Percentiles rank a stretch among this genome's conserved stretches.
Conservation (phyloP, 2,329 filamentous ascomycete species). For the Simplicillium aogashimaense region DNA sequence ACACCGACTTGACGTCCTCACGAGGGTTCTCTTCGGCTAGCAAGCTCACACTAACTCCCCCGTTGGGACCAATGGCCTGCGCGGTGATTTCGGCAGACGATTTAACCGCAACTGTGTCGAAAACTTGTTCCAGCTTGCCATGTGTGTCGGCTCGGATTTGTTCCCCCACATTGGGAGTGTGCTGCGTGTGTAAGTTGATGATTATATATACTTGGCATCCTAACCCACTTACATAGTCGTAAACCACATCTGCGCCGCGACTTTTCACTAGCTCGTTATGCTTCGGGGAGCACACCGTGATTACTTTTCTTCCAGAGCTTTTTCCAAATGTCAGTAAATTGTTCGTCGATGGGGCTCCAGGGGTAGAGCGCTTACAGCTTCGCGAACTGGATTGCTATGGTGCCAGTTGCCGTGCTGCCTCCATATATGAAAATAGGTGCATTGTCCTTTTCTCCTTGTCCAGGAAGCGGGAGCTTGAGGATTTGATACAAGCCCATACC, state of each 20-base stretch:
- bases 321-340: too few relatives aligned
- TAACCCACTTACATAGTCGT: too few relatives aligned
- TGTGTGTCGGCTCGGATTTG: background rate
- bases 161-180: background rate
- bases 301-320: too few relatives aligned
- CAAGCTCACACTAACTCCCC: background rate
- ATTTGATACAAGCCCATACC: constrained; percentile 37
- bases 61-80: background rate
- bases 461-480: constrained; percentile 35
- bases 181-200: background rate
- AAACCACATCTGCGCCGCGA: too few relatives aligned
- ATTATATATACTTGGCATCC: too few relatives aligned
- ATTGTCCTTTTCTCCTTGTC: constrained; percentile 20
- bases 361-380: constrained; percentile 13
- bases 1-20: background rate
- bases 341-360: too few relatives aligned
- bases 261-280: too few relatives aligned
- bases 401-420: constrained; percentile 44
- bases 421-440: constrained; percentile 31
- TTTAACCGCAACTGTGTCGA: background rate
- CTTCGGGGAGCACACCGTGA: too few relatives aligned
- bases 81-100: background rate
- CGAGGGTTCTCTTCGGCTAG: background rate
- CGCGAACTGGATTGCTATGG: constrained; percentile 36
- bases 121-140: background rate